A percentile compares a stretch with the other conserved stretches of the same genome.
Evolutionary conservation across 495 filamentous ascomycete genomes (phyloP).

Genomic region (Cladorrhinum samala): DNA sequence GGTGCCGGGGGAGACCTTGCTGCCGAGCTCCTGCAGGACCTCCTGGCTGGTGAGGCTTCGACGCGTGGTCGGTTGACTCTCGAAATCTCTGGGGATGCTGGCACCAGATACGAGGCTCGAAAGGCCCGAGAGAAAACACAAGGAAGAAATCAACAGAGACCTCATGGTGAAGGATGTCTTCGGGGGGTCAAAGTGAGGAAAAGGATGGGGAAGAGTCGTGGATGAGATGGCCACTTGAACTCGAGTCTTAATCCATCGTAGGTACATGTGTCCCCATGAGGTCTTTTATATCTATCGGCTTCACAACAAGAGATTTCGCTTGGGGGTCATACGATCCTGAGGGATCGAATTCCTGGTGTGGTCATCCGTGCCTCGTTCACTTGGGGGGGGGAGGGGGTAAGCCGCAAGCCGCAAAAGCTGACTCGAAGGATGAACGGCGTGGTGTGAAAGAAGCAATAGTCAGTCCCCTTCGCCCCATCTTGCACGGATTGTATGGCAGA

Average conservation of each 20-base stretch:
- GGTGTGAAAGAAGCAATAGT: too few species aligned
- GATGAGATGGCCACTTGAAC: too few species aligned
- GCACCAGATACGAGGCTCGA: constrained; percentile 4
- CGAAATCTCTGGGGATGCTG: constrained; percentile 1
- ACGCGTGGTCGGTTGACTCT: constrained; percentile 1
- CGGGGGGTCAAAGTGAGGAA: constrained; percentile 1
- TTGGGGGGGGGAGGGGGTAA: too few species aligned
- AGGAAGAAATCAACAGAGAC: constrained; percentile 2
- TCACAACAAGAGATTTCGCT: background rate
- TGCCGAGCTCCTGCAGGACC: background rate
- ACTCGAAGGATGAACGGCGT: too few species aligned
- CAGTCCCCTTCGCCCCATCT: too few species aligned
- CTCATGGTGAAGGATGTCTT: constrained; percentile 4
- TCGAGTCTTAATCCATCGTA: constrained; percentile 4
- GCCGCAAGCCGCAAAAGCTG: too few species aligned
- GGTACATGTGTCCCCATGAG: background rate
- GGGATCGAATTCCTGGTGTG: background rate
- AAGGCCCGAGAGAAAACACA: constrained; percentile 5
- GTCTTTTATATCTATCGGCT: constrained; percentile 1
- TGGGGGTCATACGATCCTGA: background rate
- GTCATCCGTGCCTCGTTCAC: too few species aligned
- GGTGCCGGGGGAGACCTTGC: constrained; percentile 3
- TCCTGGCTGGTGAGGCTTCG: constrained; percentile 1
- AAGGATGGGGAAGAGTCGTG: background rate
- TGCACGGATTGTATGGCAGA: too few species aligned